These are phyloP conservation scores for Mycena albidolilacea DNA, from an alignment of 768 basidiomycete genomes.

Conservation along the genomic window DNA sequence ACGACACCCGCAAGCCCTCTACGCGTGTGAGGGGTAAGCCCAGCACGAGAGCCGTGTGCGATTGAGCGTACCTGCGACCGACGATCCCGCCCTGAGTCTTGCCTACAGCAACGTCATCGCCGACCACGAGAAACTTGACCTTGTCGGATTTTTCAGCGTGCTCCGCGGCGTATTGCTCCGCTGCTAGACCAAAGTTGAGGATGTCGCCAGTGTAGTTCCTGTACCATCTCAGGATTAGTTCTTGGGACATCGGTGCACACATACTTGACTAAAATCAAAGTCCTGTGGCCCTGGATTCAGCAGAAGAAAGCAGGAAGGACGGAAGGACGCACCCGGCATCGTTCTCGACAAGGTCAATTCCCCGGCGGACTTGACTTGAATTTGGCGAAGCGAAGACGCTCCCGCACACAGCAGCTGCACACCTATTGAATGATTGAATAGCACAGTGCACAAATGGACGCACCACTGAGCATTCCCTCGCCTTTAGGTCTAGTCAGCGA, in stretches of 20 bases:
- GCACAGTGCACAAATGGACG: background rate
- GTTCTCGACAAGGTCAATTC: conserved; percentile 82
- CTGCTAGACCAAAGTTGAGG: conserved; percentile 92
- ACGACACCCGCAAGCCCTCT: conserved; percentile 89
- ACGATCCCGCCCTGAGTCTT: conserved; percentile 86
- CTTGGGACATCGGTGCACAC: conserved; percentile 24
- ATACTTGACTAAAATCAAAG: conserved; percentile 88
- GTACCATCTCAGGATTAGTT: conserved; percentile 23
- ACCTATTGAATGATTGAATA: conserved; percentile 5
- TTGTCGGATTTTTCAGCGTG: conserved; percentile 77
- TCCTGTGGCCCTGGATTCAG: conserved; percentile 57
- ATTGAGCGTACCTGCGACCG: conserved; percentile 74
- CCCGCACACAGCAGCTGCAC: conserved; percentile 84
- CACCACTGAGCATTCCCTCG: conserved; percentile 84
- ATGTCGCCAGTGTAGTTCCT: conserved; percentile 94
- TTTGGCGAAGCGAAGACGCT: conserved; percentile 94
- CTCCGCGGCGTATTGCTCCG: conserved; percentile 83
- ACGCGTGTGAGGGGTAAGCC: conserved; percentile 2
- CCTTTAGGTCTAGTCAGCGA: conserved; percentile 55
- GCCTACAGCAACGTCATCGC: conserved; percentile 92
- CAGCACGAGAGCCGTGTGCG: background rate
- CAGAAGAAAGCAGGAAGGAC: background rate
- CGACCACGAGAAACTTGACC: conserved; percentile 86
- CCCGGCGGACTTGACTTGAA: conserved; percentile 85
- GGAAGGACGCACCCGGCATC: conserved; percentile 71